These are phyloP conservation scores for Oidiodendron maius DNA, from an alignment of 495 filamentous ascomycete genomes.

Conservation along the genomic window DNA sequence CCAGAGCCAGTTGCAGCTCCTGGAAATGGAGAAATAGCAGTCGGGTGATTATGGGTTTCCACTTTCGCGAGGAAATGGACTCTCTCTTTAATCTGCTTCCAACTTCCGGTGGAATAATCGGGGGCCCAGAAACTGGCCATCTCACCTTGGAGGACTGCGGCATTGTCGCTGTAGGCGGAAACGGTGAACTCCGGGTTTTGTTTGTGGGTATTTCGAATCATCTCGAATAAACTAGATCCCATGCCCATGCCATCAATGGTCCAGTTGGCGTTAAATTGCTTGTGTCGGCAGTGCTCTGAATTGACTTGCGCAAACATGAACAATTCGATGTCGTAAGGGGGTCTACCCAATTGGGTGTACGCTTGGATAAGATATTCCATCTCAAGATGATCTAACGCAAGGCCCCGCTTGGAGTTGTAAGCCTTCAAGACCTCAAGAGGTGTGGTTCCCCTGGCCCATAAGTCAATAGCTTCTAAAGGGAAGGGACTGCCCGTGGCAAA, in stretches of 20 bases:
- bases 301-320: constrained; percentile 99
- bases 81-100: constrained; percentile 79
- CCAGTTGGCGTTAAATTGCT: constrained; percentile 95
- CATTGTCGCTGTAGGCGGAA: constrained; percentile 96
- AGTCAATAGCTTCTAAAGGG: constrained; percentile 65
- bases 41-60: constrained; percentile 97
- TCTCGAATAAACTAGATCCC: constrained; percentile 75
- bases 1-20: constrained; percentile 93
- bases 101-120: constrained; percentile 74
- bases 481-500: constrained; percentile 71
- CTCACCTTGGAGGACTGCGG: constrained; percentile 80
- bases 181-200: constrained; percentile 70
- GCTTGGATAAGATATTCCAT: constrained; percentile 89
- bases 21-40: constrained; percentile 81
- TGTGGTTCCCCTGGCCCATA: constrained; percentile 52
- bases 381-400: constrained; percentile 82
- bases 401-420: constrained; percentile 75
- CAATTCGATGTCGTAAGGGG: constrained; percentile 79
- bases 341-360: constrained; percentile 65
- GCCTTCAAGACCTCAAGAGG: constrained; percentile 68
- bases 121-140: constrained; percentile 79
- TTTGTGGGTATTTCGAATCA: constrained; percentile 93
- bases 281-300: constrained; percentile 70
- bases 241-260: constrained; percentile 87
- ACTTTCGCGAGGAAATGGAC: constrained; percentile 92